Conservation (phyloP, 2,329 filamentous ascomycete species). For the Pseudopyricularia cyperi region DNA sequence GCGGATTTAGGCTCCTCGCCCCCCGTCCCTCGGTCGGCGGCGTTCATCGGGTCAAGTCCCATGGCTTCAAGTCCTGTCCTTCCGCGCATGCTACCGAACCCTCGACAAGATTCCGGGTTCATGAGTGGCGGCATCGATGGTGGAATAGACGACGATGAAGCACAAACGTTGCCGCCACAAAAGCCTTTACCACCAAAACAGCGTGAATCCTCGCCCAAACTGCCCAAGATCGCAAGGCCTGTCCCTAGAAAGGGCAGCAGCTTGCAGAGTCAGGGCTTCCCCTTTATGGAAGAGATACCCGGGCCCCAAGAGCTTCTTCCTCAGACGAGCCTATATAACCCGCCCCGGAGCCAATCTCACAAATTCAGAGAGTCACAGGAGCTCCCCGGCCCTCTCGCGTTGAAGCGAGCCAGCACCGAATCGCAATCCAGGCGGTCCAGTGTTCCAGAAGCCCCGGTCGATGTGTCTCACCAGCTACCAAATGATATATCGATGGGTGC, state of each 20-base stretch:
- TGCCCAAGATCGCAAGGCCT: conserved; percentile 1
- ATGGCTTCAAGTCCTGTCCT: conserved; percentile 70
- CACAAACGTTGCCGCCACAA: conserved; percentile 24
- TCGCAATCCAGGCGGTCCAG: neutral
- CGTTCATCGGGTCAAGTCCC: conserved; percentile 44
- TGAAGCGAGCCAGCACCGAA: conserved; percentile 9
- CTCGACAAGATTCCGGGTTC: conserved; percentile 65
- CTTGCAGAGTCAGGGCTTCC: conserved; percentile 14
- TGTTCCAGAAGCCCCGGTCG: neutral
- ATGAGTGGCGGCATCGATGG: conserved; percentile 69
- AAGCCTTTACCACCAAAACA: conserved; percentile 6
- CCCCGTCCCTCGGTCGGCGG: conserved; percentile 55
- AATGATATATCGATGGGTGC: neutral
- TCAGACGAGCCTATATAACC: conserved; percentile 27
- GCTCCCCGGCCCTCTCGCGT: neutral
- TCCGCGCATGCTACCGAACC: conserved; percentile 42
- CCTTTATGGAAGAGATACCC: conserved; percentile 27
- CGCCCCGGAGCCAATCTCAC: conserved; percentile 10
- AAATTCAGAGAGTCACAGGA: neutral
- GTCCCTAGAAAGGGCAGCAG: conserved; percentile 6
- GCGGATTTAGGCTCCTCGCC: conserved; percentile 83
- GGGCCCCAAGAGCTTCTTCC: conserved; percentile 29
- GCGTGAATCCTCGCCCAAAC: conserved; percentile 4
- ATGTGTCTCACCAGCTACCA: neutral
- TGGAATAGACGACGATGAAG: conserved; percentile 48